Evolutionary conservation across 306 rosid species (phyloP).

Genomic region (Albizia julibrissin): DNA sequence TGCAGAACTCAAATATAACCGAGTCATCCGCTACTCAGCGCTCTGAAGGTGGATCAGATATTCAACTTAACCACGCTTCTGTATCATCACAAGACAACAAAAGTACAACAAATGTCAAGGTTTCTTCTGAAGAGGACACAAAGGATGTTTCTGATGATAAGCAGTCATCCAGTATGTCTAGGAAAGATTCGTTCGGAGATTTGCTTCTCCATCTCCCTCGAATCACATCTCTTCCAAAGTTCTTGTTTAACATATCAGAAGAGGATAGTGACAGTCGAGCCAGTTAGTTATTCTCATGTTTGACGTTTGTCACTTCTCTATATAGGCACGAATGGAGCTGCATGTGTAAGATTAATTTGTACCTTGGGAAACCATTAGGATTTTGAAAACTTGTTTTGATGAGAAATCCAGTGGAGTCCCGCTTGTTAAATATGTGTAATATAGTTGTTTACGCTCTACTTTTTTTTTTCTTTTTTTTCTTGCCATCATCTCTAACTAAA

Average conservation of each 20-base stretch:
- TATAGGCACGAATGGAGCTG: background rate
- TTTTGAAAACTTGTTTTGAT: conserved; percentile 67
- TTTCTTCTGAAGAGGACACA: conserved; percentile 42
- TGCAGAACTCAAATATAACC: conserved; percentile 41
- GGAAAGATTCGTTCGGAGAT: conserved; percentile 82
- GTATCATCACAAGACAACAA: conserved; percentile 29
- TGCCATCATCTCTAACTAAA: background rate
- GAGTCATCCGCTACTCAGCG: conserved; percentile 38
- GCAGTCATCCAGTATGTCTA: conserved; percentile 61
- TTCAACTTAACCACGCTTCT: conserved; percentile 31
- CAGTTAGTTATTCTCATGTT: conserved; percentile 30
- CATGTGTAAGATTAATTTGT: conserved; percentile 8
- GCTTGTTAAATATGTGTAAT: conserved; percentile 20
- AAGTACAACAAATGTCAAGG: conserved; percentile 35
- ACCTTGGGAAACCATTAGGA: conserved; percentile 41
- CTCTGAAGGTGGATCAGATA: conserved; percentile 38
- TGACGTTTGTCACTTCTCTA: background rate
- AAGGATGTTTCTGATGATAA: conserved; percentile 47
- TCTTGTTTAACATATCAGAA: conserved; percentile 70
- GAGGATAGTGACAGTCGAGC: conserved; percentile 52
- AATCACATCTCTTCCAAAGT: conserved; percentile 70
- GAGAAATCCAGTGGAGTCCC: conserved; percentile 54
- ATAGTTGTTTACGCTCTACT: conserved; percentile 7
- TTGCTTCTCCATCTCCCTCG: conserved; percentile 77
- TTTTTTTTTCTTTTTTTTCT: background rate